Percentiles rank a stretch among this genome's conserved stretches.
These are phyloP conservation scores for Phlyctochytrium arcticum DNA, from an alignment of 192 early-diverging fungal genomes.

Conservation along the genomic window DNA sequence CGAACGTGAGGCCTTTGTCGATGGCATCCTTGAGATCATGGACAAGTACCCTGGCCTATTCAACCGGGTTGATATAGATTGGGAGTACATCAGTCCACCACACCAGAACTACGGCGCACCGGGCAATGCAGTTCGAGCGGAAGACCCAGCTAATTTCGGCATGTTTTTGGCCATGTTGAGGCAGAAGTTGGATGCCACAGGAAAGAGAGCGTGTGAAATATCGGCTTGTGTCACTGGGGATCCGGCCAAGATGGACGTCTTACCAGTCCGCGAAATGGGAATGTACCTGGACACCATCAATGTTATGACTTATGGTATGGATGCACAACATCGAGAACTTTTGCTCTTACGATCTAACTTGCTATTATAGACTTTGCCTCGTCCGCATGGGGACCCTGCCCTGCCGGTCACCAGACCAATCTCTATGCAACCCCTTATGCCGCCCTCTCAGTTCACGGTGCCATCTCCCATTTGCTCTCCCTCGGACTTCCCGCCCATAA, in stretches of 20 bases:
- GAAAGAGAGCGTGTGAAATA: slow-evolving; percentile 31
- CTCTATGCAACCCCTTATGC: slow-evolving; percentile 61
- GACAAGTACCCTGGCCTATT: slow-evolving; percentile 39
- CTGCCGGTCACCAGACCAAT: slow-evolving; percentile 84
- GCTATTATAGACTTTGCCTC: slow-evolving; percentile 31
- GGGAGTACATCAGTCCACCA: slow-evolving; percentile 47
- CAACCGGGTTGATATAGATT: slow-evolving; percentile 46
- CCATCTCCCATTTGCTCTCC: slow-evolving; percentile 66
- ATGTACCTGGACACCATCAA: slow-evolving; percentile 63
- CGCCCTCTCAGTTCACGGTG: slow-evolving; percentile 55
- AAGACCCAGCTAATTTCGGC: slow-evolving; percentile 79
- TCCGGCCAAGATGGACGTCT: slow-evolving; percentile 38
- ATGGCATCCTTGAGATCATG: slow-evolving; percentile 25
- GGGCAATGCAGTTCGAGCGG: slow-evolving; percentile 54
- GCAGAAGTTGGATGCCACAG: slow-evolving; percentile 56
- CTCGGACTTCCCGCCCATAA: slow-evolving; percentile 78
- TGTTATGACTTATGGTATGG: slow-evolving; percentile 93
- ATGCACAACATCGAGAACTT: no score
- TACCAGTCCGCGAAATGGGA: slow-evolving; percentile 38
- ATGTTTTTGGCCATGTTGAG: slow-evolving; percentile 71
- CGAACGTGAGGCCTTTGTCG: slow-evolving; percentile 34
- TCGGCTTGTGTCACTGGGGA: slow-evolving; percentile 45
- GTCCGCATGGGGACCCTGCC: slow-evolving; percentile 41
- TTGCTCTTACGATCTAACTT: slow-evolving; percentile 48
- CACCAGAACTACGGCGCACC: slow-evolving; percentile 42